Evolutionary conservation across 176 grass and related monocot species (phyloP).

Genomic region (Eragrostis nindensis): DNA sequence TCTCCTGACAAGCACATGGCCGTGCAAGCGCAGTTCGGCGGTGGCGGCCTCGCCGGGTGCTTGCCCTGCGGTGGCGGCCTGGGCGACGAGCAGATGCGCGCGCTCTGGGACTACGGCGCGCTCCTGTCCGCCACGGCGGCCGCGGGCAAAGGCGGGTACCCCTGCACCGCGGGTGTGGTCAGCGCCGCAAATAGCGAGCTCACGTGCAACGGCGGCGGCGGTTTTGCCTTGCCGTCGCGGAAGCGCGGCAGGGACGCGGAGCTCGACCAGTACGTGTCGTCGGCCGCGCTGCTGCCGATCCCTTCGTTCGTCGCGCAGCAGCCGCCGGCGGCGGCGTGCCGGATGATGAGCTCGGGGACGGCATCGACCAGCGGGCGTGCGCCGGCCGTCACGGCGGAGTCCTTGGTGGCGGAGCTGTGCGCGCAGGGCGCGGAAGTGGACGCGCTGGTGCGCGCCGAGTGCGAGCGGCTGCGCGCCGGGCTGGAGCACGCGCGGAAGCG

Average conservation of each 20-base stretch:
- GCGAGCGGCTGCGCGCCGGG: constrained; percentile 39
- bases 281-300: constrained; percentile 4
- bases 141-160: background rate
- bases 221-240: background rate
- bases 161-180: background rate
- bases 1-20: constrained; percentile 43
- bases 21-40: constrained; percentile 44
- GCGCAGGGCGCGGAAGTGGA: constrained; percentile 47
- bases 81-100: background rate
- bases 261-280: background rate
- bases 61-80: background rate
- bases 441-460: constrained; percentile 42
- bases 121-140: background rate
- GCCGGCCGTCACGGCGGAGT: background rate
- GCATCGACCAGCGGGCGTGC: constrained; percentile 58
- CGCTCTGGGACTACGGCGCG: background rate
- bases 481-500: constrained; percentile 44
- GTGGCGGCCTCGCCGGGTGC: background rate
- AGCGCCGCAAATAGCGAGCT: constrained; percentile 51
- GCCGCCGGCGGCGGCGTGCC: background rate
- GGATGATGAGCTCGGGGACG: constrained; percentile 9
- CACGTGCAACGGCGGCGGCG: constrained; percentile 35
- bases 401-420: constrained; percentile 31
- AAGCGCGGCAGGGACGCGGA: constrained; percentile 36
- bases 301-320: background rate